phyloP scores from a whole-genome alignment of 768 basidiomycete species.

The Leccinum barrowsii region DNA sequence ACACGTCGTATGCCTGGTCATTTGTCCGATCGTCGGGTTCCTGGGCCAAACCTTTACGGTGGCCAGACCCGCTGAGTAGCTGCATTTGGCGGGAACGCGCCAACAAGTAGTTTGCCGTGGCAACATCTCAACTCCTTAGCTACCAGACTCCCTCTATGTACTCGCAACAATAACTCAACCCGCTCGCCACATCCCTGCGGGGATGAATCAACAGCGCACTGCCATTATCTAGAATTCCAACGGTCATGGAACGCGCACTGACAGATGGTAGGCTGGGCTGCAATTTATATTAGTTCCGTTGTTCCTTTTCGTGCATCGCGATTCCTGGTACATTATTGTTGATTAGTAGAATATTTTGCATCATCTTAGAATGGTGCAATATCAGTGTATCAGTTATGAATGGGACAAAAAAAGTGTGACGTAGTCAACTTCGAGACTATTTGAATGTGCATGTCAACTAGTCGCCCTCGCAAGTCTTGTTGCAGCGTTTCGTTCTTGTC shows the following conservation, averaged over 20 bases:
- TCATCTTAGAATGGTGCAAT: too few species aligned
- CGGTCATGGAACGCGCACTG: constrained; percentile 30
- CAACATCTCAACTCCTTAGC: constrained; percentile 35
- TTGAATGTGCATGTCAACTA: not conserved
- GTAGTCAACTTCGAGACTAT: not conserved
- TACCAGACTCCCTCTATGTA: constrained; percentile 38
- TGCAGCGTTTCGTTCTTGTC: constrained; percentile 34
- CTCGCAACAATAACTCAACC: constrained; percentile 40
- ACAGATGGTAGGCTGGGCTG: constrained; percentile 29
- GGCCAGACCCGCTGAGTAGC: constrained; percentile 33
- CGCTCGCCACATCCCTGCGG: constrained; percentile 47
- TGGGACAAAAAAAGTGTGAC: not conserved
- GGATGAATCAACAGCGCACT: constrained; percentile 66
- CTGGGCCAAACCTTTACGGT: constrained; percentile 74
- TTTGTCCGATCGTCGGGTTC: constrained; percentile 65
- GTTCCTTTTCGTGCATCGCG: constrained; percentile 14
- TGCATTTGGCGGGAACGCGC: constrained; percentile 28
- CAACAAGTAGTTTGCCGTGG: constrained; percentile 28
- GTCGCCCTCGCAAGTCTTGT: constrained; percentile 31
- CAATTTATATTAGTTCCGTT: constrained; percentile 16
- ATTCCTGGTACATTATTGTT: constrained; percentile 17
- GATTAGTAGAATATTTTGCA: constrained; percentile 22
- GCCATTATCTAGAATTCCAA: constrained; percentile 55
- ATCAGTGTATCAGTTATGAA: not conserved
- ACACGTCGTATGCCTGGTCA: constrained; percentile 65